Conservation (phyloP, 441 rosid genomes). For the Erysimum pusillum region DNA sequence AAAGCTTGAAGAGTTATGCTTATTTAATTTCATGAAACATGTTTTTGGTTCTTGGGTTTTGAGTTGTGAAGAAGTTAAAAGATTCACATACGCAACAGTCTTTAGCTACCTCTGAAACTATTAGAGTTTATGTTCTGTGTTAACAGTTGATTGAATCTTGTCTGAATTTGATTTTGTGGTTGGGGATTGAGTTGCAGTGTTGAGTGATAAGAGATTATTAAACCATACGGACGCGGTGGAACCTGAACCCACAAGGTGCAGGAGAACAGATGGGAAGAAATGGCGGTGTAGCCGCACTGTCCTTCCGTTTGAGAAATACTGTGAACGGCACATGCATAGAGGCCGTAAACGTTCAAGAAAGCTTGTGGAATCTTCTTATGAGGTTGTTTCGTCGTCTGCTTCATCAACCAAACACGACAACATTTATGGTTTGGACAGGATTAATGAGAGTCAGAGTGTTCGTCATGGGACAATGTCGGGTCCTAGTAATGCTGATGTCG, state of each 20-base stretch:
- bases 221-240: constrained; percentile 51
- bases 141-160: constrained; percentile 4
- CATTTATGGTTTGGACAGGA: constrained; percentile 38
- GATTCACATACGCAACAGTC: not conserved
- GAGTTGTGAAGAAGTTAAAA: not conserved
- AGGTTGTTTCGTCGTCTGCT: constrained; percentile 37
- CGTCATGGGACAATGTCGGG: constrained; percentile 29
- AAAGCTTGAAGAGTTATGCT: constrained; percentile 7
- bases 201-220: constrained; percentile 44
- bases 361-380: constrained; percentile 72
- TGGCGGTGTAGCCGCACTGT: constrained; percentile 73
- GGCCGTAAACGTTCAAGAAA: constrained; percentile 89
- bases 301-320: constrained; percentile 67
- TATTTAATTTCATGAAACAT: not conserved
- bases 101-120: not conserved
- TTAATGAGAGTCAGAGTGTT: constrained; percentile 35
- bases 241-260: constrained; percentile 69
- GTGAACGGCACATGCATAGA: constrained; percentile 77
- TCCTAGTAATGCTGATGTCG: constrained; percentile 43
- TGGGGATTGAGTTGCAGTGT: constrained; percentile 42
- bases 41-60: constrained; percentile 3
- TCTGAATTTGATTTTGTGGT: constrained; percentile 10
- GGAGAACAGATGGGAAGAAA: constrained; percentile 92
- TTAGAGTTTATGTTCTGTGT: not conserved
- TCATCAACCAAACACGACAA: constrained; percentile 31